Evolutionary conservation across 768 basidiomycete genomes (phyloP), one percentile per base, ranked within the genome.

Genomic region (Suillus clintonianus): DNA sequence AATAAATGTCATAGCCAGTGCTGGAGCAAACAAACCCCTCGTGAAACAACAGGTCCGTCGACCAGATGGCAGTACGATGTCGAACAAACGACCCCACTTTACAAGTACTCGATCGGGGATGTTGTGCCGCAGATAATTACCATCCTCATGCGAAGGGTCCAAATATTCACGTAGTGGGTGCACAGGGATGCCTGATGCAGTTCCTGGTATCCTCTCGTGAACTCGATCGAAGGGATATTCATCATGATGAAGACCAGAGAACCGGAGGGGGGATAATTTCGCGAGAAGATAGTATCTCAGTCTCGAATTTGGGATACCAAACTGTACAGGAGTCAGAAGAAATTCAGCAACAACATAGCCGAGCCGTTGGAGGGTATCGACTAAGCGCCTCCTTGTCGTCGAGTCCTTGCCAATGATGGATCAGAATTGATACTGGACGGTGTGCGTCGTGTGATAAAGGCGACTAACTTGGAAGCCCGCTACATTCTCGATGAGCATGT

Each of bases 71-170:
- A 83, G 71, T 13, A 92, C 89, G 53, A 94, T 92, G 66, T 94
- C 92, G 69, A 94, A 94, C 30, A 93, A 75, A 32, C 87, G 80
- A 4, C 90, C 91, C 89, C 92, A 93, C 76, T 89, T 92, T 66
- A 73, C 68, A 5, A 94, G 75, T 22, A 91, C 81, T 60, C 83
- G 86, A 59, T 89, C 85, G 3, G 89, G 83, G 13, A 94, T 79
- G 24, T 69, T 73, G 65, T 75, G 76, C 22, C 70, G 71, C 39
- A 72, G 64, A 59, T 69, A 36, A 39, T 55, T 57, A 34, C 68
- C 69, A 13, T 69, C 22, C 24, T 67, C 53, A 54, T 63, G 53
- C 11, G 30, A 37, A 50, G 22, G 22, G 57, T 69, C 64, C 43
- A 73, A 9, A 53, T 69, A 63, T 34, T 63, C 59, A 19, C 59